phyloP scores from a whole-genome alignment of 306 rosid species.

The Adenanthera pavonina region DNA sequence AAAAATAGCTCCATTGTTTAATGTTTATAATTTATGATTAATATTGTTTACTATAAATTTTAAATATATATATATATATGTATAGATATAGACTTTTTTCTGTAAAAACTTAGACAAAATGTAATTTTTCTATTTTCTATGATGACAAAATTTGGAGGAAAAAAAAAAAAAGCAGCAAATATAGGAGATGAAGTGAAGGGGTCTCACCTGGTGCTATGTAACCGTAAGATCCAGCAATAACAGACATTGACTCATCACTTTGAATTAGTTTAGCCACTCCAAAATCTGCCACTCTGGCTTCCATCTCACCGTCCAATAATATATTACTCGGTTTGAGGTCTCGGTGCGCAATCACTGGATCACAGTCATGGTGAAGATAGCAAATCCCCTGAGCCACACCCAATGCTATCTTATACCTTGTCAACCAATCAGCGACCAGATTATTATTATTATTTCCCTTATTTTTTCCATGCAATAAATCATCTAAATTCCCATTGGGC shows the following conservation, averaged over 20 bases:
- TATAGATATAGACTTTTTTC: too few relatives aligned
- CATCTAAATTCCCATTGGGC: constrained; percentile 91
- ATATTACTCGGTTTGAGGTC: constrained; percentile 94
- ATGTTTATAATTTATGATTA: too few relatives aligned
- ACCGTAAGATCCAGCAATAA: constrained; percentile 95
- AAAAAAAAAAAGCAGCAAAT: neutral
- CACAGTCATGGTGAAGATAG: constrained; percentile 96
- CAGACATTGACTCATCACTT: constrained; percentile 89
- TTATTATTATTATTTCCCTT: constrained; percentile 62
- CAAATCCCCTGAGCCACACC: constrained; percentile 98
- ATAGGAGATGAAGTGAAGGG: neutral
- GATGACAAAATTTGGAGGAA: neutral
- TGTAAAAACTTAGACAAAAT: neutral
- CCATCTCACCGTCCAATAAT: constrained; percentile 85
- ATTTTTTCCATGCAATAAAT: constrained; percentile 69
- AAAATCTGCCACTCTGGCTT: constrained; percentile 92
- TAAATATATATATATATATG: too few relatives aligned
- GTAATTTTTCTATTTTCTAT: neutral
- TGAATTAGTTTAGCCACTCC: constrained; percentile 93
- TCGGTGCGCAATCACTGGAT: constrained; percentile 86
- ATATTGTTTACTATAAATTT: too few relatives aligned
- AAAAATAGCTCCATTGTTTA: too few relatives aligned
- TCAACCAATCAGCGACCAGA: constrained; percentile 77
- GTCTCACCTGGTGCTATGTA: constrained; percentile 92
- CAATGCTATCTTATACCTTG: constrained; percentile 77